Evolutionary conservation across 1,284 basidiomycete species (phyloP).

Genomic region (Fistulinella cinereoalba): DNA sequence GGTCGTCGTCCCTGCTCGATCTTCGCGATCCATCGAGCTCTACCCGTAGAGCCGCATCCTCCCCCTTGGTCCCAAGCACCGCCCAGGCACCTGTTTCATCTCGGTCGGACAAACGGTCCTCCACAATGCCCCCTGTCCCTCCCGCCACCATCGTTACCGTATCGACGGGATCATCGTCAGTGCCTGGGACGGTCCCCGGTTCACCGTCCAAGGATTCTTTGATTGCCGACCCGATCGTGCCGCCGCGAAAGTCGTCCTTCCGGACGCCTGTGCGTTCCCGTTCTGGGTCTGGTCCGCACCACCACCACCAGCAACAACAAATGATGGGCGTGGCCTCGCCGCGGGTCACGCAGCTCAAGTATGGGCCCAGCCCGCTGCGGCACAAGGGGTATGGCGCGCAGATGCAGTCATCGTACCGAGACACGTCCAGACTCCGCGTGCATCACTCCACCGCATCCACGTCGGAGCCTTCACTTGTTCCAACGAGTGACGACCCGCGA

Average conservation of each 20-base stretch:
- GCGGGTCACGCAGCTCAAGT: slow-evolving; percentile 29
- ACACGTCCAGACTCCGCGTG: slow-evolving; percentile 51
- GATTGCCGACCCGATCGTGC: slow-evolving; percentile 41
- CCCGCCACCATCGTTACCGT: slow-evolving; percentile 36
- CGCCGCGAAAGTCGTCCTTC: slow-evolving; percentile 58
- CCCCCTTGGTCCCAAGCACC: slow-evolving; percentile 20
- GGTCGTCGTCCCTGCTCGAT: slow-evolving; percentile 48
- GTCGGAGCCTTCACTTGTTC: slow-evolving; percentile 73
- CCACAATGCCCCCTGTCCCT: slow-evolving; percentile 15
- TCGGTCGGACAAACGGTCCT: slow-evolving; percentile 23
- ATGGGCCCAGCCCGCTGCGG: slow-evolving; percentile 43
- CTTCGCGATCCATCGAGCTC: slow-evolving; percentile 63
- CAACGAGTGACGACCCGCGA: slow-evolving; percentile 46
- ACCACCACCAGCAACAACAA: slow-evolving; percentile 15
- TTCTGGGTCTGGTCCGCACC: slow-evolving; percentile 38
- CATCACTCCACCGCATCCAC: slow-evolving; percentile 68
- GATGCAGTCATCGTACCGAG: slow-evolving; percentile 43
- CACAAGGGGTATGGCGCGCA: slow-evolving; percentile 36
- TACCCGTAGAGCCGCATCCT: slow-evolving; percentile 39
- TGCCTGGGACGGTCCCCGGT: slow-evolving; percentile 23
- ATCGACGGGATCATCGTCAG: slow-evolving; percentile 34
- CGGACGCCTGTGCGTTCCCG: slow-evolving; percentile 39
- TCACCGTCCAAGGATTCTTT: slow-evolving; percentile 23
- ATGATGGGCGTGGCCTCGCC: slow-evolving; percentile 26
- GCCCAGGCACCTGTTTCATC: slow-evolving; percentile 14